A percentile compares a stretch with the other conserved stretches of the same genome.
phyloP scores from a whole-genome alignment of 805 yeast species.

The Sugiyamaella boreocaroliniensis region DNA sequence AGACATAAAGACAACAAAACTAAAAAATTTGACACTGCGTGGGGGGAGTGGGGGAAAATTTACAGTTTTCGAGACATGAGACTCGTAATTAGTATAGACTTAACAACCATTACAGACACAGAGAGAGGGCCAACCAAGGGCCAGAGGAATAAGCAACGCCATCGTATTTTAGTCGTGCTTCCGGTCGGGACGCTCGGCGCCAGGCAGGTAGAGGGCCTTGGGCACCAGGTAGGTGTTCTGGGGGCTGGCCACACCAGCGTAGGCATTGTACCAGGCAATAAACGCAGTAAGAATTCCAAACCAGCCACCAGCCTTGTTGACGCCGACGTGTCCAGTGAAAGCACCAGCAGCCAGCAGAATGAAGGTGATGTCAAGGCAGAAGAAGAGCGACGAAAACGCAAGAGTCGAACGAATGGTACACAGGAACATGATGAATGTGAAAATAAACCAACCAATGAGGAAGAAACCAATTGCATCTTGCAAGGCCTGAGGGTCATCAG shows the following conservation, averaged over 20 bases:
- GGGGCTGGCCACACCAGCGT: slow-evolving; percentile 52
- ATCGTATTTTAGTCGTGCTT: neutral
- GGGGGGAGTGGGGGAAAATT: too few species aligned
- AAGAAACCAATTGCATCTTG: slow-evolving; percentile 52
- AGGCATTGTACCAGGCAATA: slow-evolving; percentile 57
- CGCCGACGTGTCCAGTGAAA: slow-evolving; percentile 23
- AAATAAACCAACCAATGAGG: slow-evolving; percentile 56
- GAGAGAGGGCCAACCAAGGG: too few species aligned
- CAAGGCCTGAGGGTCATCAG: slow-evolving; percentile 32
- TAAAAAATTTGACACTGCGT: neutral
- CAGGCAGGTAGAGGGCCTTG: slow-evolving; percentile 46
- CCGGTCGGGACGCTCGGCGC: slow-evolving; percentile 18
- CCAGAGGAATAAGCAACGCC: too few species aligned
- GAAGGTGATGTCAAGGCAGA: slow-evolving; percentile 49
- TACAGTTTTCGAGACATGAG: neutral
- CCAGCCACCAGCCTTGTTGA: slow-evolving; percentile 55
- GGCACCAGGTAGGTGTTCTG: slow-evolving; percentile 54
- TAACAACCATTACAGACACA: neutral
- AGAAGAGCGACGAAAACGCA: slow-evolving; percentile 53
- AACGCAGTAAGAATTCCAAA: slow-evolving; percentile 51
- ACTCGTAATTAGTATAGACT: neutral
- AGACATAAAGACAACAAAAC: neutral
- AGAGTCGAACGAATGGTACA: slow-evolving; percentile 60
- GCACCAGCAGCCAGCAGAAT: slow-evolving; percentile 38
- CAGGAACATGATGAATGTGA: slow-evolving; percentile 47